phyloP scores from a whole-genome alignment of 1,139 yeast species.

The Suhomyces anneliseae region DNA sequence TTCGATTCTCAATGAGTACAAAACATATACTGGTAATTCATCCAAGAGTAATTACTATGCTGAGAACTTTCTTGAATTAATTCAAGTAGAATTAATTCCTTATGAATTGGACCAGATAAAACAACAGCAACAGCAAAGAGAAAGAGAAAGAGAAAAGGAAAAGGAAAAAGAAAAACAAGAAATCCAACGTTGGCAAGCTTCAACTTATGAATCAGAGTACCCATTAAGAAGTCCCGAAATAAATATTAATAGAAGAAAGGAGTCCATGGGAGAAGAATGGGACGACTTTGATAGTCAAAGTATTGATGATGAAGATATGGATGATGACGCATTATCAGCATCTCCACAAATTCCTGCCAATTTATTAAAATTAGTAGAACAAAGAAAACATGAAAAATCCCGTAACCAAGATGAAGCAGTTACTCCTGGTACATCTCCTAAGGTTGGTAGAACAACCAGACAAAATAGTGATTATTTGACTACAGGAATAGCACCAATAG shows the following conservation, averaged over 20 bases:
- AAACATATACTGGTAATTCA: constrained; percentile 65
- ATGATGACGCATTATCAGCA: constrained; percentile 55
- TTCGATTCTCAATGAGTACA: constrained; percentile 79
- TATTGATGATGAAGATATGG: constrained; percentile 47
- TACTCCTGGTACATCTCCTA: constrained; percentile 41
- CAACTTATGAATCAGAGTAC: constrained; percentile 1
- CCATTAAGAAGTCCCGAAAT: constrained; percentile 7
- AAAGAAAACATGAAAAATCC: constrained; percentile 40
- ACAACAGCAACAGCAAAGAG: constrained; percentile 7
- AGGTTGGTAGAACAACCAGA: constrained; percentile 19
- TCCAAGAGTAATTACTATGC: constrained; percentile 72
- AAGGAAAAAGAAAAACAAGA: constrained; percentile 9
- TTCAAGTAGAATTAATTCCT: constrained; percentile 55
- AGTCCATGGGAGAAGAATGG: constrained; percentile 17
- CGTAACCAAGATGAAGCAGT: constrained; percentile 17
- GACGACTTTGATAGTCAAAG: constrained; percentile 18
- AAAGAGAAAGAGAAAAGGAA: constrained; percentile 11
- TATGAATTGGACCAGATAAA: constrained; percentile 36
- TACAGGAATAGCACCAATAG: constrained; percentile 24
- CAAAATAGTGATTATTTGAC: constrained; percentile 28
- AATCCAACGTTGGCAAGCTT: constrained; percentile 3
- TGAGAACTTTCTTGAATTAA: constrained; percentile 76
- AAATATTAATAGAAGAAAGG: constrained; percentile 10
- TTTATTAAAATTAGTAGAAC: constrained; percentile 55
- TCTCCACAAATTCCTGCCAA: constrained; percentile 71